Evolutionary conservation across 495 filamentous ascomycete species (phyloP).

Genomic region (Hypoxylon crocopeplum): DNA sequence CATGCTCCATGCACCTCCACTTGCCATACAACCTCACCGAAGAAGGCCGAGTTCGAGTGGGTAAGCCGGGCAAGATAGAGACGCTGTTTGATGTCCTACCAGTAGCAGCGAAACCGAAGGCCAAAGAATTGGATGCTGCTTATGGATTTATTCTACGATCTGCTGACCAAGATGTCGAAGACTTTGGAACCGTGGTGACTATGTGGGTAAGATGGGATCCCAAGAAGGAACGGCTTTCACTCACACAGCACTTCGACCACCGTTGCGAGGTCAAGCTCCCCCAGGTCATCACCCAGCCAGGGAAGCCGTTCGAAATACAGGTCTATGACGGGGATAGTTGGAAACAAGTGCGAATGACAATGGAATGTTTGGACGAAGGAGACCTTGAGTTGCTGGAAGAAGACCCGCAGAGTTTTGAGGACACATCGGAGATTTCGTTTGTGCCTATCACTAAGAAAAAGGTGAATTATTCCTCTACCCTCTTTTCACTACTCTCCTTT

Average conservation of each 20-base stretch:
- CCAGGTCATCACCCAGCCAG: constrained; percentile 4
- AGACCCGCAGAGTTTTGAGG: not conserved
- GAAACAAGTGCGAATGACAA: constrained; percentile 20
- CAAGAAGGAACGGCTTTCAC: constrained; percentile 3
- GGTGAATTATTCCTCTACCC: not conserved
- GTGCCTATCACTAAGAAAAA: constrained; percentile 1
- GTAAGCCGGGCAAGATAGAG: constrained; percentile 18
- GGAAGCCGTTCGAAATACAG: constrained; percentile 21
- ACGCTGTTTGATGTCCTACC: constrained; percentile 19
- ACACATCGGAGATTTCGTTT: constrained; percentile 26
- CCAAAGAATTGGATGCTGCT: constrained; percentile 1
- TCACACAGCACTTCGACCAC: constrained; percentile 3
- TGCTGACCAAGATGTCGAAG: not conserved
- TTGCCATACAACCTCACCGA: not conserved
- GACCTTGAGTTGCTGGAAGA: constrained; percentile 8
- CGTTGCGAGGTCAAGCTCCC: constrained; percentile 25
- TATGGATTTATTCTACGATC: constrained; percentile 16
- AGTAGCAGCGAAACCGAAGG: constrained; percentile 5
- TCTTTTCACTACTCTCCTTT: not conserved
- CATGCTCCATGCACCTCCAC: constrained; percentile 25
- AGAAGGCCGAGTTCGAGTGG: constrained; percentile 21
- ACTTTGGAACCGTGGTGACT: not conserved
- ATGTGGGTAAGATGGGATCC: constrained; percentile 26
- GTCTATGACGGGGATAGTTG: not conserved
- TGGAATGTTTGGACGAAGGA: constrained; percentile 15